A percentile compares a stretch with the other conserved stretches of the same genome.
These are phyloP conservation scores for Fusarium udum DNA, from an alignment of 2,329 filamentous ascomycete species.

Conservation along the genomic window DNA sequence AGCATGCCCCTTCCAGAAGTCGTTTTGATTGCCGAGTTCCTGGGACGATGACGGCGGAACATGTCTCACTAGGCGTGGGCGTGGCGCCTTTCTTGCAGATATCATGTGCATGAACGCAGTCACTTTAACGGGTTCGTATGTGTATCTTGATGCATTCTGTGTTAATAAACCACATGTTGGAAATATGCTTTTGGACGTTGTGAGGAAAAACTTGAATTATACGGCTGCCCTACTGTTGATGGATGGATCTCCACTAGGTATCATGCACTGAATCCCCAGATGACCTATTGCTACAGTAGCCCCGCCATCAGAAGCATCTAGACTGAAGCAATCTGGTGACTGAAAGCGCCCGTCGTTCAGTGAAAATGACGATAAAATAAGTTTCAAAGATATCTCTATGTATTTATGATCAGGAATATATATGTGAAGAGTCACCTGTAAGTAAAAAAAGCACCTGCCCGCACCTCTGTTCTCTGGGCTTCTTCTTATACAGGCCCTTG, in stretches of 20 bases:
- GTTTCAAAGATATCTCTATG: background rate
- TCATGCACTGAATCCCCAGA: background rate
- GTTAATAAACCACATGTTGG: background rate
- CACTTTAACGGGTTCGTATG: background rate
- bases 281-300: conserved; percentile 16
- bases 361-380: background rate
- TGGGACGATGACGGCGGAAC: background rate
- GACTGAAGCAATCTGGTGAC: conserved; percentile 6
- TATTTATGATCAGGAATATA: background rate
- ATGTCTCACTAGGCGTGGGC: conserved; percentile 13
- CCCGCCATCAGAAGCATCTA: conserved; percentile 10
- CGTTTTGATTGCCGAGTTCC: conserved; percentile 22
- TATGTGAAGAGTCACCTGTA: background rate
- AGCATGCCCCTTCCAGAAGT: conserved; percentile 31
- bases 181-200: background rate
- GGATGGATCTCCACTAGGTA: conserved; percentile 16
- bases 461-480: background rate
- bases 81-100: conserved; percentile 5
- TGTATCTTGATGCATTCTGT: background rate
- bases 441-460: background rate
- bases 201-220: background rate
- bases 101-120: conserved; percentile 28
- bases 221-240: background rate
- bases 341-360: background rate
- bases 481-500: conserved; percentile 10